These are phyloP conservation scores for Chalciporus chontae DNA, from an alignment of 768 basidiomycete genomes.

Conservation along the genomic window DNA sequence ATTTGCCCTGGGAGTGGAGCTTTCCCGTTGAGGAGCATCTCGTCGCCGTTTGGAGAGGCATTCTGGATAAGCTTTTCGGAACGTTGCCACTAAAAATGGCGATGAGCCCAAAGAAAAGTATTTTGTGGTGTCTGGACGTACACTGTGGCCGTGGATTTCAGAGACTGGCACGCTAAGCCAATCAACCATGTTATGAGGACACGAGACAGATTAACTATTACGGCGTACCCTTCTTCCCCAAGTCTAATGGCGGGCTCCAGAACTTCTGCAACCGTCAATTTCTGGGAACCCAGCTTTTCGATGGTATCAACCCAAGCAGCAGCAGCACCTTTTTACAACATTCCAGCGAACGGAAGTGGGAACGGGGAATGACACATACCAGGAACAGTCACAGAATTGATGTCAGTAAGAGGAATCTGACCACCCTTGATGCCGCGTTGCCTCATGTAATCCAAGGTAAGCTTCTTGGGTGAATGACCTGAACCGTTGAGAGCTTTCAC, in stretches of 20 bases:
- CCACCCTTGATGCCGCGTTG: constrained; percentile 63
- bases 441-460: constrained; percentile 71
- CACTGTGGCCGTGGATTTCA: constrained; percentile 66
- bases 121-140: constrained; percentile 28
- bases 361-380: constrained; percentile 35
- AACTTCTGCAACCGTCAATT: constrained; percentile 59
- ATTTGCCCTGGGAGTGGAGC: constrained; percentile 86
- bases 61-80: constrained; percentile 67
- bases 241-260: constrained; percentile 87
- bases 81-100: constrained; percentile 39
- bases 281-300: constrained; percentile 74
- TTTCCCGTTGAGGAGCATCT: constrained; percentile 83
- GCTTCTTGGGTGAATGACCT: constrained; percentile 76
- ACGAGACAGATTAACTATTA: neutral
- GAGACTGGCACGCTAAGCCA: constrained; percentile 74
- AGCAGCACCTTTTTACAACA: constrained; percentile 64
- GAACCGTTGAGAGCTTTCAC: constrained; percentile 93
- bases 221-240: constrained; percentile 83
- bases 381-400: constrained; percentile 91
- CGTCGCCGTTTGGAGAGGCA: constrained; percentile 80
- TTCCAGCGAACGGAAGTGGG: constrained; percentile 2
- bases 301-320: constrained; percentile 94
- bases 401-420: constrained; percentile 72
- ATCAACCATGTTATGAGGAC: neutral
- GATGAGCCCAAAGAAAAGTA: neutral